Base-by-base conservation (phyloP, 1,139 yeast genomes). In the Hansenula lynferdii region DNA sequence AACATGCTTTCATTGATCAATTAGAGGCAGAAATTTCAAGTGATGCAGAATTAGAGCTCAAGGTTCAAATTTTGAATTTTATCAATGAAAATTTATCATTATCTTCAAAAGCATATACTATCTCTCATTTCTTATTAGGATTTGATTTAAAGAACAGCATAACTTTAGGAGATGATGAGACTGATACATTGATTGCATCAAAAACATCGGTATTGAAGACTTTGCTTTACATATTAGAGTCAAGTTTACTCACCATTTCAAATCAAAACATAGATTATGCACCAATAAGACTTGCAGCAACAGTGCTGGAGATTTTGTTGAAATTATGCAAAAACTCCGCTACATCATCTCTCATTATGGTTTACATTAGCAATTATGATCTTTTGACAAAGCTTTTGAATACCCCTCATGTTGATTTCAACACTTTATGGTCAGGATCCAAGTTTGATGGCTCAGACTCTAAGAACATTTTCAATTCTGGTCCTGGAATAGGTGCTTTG, bases 51-150 rank as follows among this genome's bases (percentile, higher is more conserved):
- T 58, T 82, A 20, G 64, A 61, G 12, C 53, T 79, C n/a, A 86
- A 85, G 49, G 57, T 74, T 24, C 69, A 72, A 19, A 61, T 87
- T 8, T 60, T 90, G 38, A 67, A 75, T 29, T 84, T 85, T 50
- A 54, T 90, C 37, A 65, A 68, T 29, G 57, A 62, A 4, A 78
- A 77, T 46, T 62, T 87, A 35, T 59, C 65, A 1, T 53, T 56
- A 6, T 57, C 70, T 1, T 64, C 65, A 22, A 58, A 60, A 5
- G 61, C 58, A 25, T 65, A 66, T 8, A 73, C 80, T 0, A 71
- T 83, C 2, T 67, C 90, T 1, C 97, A 89, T 56, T 80, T 82
- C 49, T 59, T 92, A 10, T 68, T 92, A 2, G 97, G 97, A 0
- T 89, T 79, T 54, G 72, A 69, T 39, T 64, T 69, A 22, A 60